These are phyloP conservation scores for Pseudophaeomoniella oleicola DNA, from an alignment of 2,329 filamentous ascomycete species.

Conservation along the genomic window DNA sequence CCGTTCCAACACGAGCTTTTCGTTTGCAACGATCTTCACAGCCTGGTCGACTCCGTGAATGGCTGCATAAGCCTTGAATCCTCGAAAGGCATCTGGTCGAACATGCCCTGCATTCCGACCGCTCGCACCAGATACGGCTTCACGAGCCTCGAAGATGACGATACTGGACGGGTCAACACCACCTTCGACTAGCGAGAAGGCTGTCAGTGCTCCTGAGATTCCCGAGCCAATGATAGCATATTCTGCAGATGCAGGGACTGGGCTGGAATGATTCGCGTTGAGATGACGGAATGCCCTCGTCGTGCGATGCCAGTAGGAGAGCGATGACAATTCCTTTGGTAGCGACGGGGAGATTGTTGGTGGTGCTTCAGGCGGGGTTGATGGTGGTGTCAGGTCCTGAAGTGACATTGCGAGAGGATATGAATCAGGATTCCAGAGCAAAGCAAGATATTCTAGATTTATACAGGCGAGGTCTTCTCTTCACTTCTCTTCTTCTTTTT, in stretches of 20 bases:
- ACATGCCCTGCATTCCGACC: constrained; percentile 6
- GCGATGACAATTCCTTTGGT: no score
- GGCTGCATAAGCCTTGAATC: constrained; percentile 8
- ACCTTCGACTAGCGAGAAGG: constrained; percentile 14
- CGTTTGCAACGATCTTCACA: constrained; percentile 11
- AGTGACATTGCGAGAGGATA: no score
- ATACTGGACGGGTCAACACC: constrained; percentile 12
- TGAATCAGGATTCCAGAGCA: no score
- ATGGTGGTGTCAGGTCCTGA: no score
- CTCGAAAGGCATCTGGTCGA: constrained; percentile 6
- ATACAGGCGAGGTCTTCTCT: no score
- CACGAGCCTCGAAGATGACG: constrained; percentile 26
- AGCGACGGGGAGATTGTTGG: no score
- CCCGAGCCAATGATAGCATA: constrained; percentile 24
- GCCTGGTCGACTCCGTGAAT: constrained; percentile 13
- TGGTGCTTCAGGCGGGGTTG: no score
- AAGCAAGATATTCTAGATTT: no score
- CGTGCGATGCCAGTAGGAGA: no score
- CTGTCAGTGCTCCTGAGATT: constrained; percentile 21
- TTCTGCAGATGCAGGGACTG: constrained; percentile 15
- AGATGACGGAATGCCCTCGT: no score
- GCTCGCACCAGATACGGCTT: constrained; percentile 5
- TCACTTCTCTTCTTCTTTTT: no score
- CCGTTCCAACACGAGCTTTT: constrained; percentile 10
- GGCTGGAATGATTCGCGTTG: no score